These are phyloP conservation scores for Crithidia fasciculata DNA, from an alignment of 208 protist species.

Conservation along the genomic window DNA sequence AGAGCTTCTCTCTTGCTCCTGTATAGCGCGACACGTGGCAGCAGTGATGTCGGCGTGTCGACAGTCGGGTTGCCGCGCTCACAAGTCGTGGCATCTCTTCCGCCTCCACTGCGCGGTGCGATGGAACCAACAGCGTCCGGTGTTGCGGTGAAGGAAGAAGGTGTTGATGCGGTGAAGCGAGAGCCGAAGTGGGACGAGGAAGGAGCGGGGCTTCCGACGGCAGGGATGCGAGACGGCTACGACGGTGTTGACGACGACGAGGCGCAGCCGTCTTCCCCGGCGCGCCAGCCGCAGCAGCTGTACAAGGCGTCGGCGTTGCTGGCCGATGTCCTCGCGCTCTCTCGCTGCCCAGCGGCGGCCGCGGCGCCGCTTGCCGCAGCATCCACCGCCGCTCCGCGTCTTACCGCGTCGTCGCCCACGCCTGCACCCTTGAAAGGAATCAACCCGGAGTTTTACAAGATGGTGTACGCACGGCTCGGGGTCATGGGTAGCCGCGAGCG, in stretches of 20 bases:
- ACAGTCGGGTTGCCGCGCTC: no score
- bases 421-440: conserved; percentile 40
- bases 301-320: conserved; percentile 38
- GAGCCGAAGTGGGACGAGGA: conserved; percentile 28
- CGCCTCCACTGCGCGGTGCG: background rate
- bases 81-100: background rate
- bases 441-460: conserved; percentile 66
- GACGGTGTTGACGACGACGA: background rate
- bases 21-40: conserved; percentile 36
- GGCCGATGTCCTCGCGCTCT: conserved; percentile 48
- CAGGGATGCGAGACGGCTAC: conserved; percentile 9
- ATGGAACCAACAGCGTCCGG: background rate
- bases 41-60: no score
- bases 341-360: conserved; percentile 27
- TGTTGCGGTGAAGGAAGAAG: conserved; percentile 5
- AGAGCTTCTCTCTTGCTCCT: conserved; percentile 73
- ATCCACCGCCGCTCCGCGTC: conserved; percentile 11
- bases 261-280: background rate
- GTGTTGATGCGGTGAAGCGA: conserved; percentile 12
- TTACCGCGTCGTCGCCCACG: conserved; percentile 18
- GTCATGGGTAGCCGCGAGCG: conserved; percentile 76
- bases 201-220: background rate
- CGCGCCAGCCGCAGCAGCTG: conserved; percentile 18
- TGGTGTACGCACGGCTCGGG: conserved; percentile 84
- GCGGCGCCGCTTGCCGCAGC: conserved; percentile 12